Evolutionary conservation across 2,329 filamentous ascomycete species (phyloP).

Genomic region (Aspergillus novofumigatus): DNA sequence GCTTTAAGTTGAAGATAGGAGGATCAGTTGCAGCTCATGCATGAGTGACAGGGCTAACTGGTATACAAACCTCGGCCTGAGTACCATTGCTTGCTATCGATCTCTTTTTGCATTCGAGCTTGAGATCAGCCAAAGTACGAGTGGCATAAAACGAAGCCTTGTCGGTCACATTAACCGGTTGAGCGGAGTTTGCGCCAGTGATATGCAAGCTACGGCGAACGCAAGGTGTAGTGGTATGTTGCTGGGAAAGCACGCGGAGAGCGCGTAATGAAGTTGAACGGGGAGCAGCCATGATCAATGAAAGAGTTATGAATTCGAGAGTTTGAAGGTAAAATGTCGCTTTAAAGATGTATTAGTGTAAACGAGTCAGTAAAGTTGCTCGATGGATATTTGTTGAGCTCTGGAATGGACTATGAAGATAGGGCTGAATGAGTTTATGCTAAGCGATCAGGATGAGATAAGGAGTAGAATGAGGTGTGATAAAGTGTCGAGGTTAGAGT

Average conservation of each 20-base stretch:
- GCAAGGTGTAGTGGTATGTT: constrained; percentile 28
- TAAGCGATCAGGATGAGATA: background rate
- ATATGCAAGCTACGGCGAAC: constrained; percentile 53
- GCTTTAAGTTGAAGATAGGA: constrained; percentile 26
- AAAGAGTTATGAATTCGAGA: background rate
- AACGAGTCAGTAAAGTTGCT: background rate
- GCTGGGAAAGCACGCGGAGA: constrained; percentile 41
- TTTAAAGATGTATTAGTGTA: background rate
- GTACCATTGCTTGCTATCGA: constrained; percentile 45
- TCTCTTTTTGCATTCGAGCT: constrained; percentile 48
- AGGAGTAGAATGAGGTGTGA: background rate
- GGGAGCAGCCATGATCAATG: constrained; percentile 39
- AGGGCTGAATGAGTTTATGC: background rate
- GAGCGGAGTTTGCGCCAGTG: constrained; percentile 56
- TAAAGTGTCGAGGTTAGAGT: background rate
- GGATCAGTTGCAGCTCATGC: constrained; percentile 1
- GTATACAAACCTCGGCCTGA: constrained; percentile 46
- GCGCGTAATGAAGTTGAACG: constrained; percentile 44
- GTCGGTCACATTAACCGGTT: constrained; percentile 48
- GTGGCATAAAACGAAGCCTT: constrained; percentile 50
- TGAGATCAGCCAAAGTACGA: constrained; percentile 49
- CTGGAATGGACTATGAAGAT: background rate
- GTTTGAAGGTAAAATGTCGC: background rate
- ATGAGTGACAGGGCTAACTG: constrained; percentile 1
- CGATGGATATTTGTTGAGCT: background rate